Base-by-base conservation (phyloP, 1,284 basidiomycete species). In the Exobasidium rhododendri region DNA sequence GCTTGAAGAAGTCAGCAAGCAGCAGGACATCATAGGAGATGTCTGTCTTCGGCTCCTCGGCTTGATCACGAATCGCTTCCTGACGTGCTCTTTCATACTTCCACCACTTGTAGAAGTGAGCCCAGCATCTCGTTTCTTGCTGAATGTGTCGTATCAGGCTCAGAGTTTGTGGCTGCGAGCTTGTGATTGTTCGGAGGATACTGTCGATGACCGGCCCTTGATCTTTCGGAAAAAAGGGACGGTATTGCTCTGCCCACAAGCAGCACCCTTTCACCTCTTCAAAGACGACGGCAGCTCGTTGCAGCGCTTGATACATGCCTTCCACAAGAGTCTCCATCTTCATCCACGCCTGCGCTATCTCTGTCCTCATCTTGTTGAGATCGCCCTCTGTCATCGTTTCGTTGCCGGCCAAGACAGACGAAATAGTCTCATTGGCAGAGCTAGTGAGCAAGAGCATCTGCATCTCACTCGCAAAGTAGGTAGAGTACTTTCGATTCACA, bases 61-160 rank as follows among this genome's bases (percentile, higher is more conserved):
- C 30, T 4, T 20, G 22, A 31, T 35, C 52, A 2, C 40, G 3
- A 20, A 55, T 31, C 28, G 52, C 52, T 17, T 55, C 52, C 26
- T 55, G 52, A 6, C 52, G 31, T 20, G 30, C 28, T 14, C 52
- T 20, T 26, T 55, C 52, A 44, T 55, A 55, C 52, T 30, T 55
- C 52, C 52, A 55, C 5, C 20, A 55, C 3, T 31, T 26, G 28
- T 55, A 44, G 22, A 55, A 44, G 32, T 55, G 32, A 24, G 32
- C 22, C 52, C 52, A 55, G 30, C 20, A 26, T 26, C 20, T 43
- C 13, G 14, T 20, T 17, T 55, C 52, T 44, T 55, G n/a, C 20
- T 31, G 20, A 11, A 55, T 6, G 22, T 30, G 20, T 20, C 47
- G n/a, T 50, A 28, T 17, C 20, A 50, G 4, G 3, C 14, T 20